A percentile compares a stretch with the other conserved stretches of the same genome.
Conservation (phyloP, 129 eudicot species). For the Artemisia annua region DNA sequence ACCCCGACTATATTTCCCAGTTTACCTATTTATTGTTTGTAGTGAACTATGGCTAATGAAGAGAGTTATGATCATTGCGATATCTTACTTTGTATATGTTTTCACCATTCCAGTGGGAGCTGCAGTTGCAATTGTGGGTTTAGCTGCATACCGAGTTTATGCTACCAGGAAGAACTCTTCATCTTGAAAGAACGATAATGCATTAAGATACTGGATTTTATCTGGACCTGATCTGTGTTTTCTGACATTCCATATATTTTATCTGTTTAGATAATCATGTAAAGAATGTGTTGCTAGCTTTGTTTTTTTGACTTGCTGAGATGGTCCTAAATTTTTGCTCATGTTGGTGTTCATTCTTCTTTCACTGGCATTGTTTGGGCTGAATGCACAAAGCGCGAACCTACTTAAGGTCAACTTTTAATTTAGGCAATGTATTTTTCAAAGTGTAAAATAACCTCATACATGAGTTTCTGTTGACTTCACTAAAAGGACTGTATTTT, state of each 20-base stretch:
- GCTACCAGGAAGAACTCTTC: constrained; percentile 80
- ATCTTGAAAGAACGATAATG: constrained; percentile 9
- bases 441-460: no score
- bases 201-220: constrained; percentile 5
- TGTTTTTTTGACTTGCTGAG: constrained; percentile 20
- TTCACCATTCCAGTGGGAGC: constrained; percentile 61
- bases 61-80: background rate
- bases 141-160: constrained; percentile 84
- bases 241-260: constrained; percentile 13
- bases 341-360: no score
- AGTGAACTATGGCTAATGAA: no score
- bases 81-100: constrained; percentile 9
- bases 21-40: no score
- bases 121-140: constrained; percentile 77
- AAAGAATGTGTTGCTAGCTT: constrained; percentile 24
- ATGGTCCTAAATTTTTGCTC: constrained; percentile 13
- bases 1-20: no score
- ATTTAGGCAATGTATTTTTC: no score
- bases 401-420: no score
- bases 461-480: no score
- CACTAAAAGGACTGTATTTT: no score
- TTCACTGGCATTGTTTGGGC: background rate
- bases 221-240: constrained; percentile 17
- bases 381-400: no score
- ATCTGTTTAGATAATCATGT: constrained; percentile 17